phyloP scores from a whole-genome alignment of 2,329 filamentous ascomycete species.

The Esteya vermicola region DNA sequence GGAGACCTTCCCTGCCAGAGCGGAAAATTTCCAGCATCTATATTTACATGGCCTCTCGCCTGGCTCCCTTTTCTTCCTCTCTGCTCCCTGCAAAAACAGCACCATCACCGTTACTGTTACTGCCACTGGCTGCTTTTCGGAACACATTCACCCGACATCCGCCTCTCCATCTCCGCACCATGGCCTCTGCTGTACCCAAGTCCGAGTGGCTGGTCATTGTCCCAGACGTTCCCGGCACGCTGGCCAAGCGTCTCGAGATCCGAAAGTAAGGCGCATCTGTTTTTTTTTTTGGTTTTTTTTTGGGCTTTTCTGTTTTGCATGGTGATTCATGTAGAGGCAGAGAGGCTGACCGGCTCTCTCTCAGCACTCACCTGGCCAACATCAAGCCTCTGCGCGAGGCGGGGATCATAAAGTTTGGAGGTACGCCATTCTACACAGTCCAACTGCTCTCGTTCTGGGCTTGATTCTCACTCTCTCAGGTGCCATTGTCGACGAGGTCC shows the following conservation, averaged over 20 bases:
- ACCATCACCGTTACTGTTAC: not conserved
- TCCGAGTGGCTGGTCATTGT: constrained; percentile 57
- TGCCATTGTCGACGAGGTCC: constrained; percentile 51
- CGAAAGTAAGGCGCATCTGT: constrained; percentile 30
- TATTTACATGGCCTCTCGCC: constrained; percentile 2
- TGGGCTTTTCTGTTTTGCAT: too few species aligned
- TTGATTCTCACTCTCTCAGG: constrained; percentile 26
- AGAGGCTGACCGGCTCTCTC: not conserved
- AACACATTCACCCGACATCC: not conserved
- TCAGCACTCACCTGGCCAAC: constrained; percentile 39
- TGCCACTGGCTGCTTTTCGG: not conserved
- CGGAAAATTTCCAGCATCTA: too few species aligned
- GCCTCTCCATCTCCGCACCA: constrained; percentile 11
- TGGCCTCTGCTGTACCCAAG: constrained; percentile 15
- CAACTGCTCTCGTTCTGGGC: too few species aligned
- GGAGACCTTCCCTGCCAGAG: not conserved
- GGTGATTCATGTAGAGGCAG: too few species aligned
- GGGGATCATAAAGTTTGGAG: constrained; percentile 50
- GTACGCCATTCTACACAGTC: constrained; percentile 23
- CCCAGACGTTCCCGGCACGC: constrained; percentile 47
- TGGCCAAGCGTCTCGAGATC: constrained; percentile 47
- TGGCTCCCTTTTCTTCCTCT: not conserved
- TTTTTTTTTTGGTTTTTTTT: too few species aligned
- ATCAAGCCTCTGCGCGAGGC: constrained; percentile 36
- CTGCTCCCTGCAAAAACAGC: not conserved